Percentiles rank a stretch among this genome's conserved stretches.
phyloP scores from a whole-genome alignment of 1,284 basidiomycete species.

The Leccinum solheimii region DNA sequence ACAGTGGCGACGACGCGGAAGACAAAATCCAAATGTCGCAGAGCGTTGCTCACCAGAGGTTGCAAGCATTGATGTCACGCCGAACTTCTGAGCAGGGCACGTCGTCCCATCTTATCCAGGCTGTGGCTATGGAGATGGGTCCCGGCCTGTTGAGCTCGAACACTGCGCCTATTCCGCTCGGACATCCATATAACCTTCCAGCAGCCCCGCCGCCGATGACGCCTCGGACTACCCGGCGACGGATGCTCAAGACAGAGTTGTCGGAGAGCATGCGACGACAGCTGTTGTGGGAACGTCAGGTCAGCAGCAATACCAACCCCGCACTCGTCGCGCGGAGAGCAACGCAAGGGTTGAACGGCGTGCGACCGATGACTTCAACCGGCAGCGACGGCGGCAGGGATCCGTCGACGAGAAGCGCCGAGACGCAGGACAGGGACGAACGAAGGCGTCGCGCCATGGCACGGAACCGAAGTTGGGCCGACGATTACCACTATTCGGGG shows the following conservation, averaged over 20 bases:
- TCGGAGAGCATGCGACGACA: constrained; percentile 83
- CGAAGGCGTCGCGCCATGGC: constrained; percentile 47
- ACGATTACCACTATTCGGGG: constrained; percentile 65
- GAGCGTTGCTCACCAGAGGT: constrained; percentile 62
- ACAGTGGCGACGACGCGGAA: constrained; percentile 54
- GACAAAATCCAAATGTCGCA: constrained; percentile 55
- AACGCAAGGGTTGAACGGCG: constrained; percentile 35
- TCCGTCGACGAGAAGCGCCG: constrained; percentile 17
- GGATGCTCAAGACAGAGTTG: constrained; percentile 84
- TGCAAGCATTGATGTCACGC: constrained; percentile 53
- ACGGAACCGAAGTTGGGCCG: constrained; percentile 67
- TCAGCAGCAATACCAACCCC: constrained; percentile 53
- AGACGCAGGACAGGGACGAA: constrained; percentile 39
- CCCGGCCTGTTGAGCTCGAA: constrained; percentile 16
- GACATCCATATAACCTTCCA: constrained; percentile 75
- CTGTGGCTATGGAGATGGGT: constrained; percentile 14
- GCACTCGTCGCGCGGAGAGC: constrained; percentile 39
- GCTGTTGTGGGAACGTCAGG: constrained; percentile 82
- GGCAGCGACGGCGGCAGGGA: constrained; percentile 24
- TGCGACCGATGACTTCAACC: constrained; percentile 45
- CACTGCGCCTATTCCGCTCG: constrained; percentile 57
- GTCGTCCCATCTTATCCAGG: constrained; percentile 20
- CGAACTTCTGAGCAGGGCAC: constrained; percentile 32
- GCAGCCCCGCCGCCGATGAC: constrained; percentile 70
- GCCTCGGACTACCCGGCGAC: constrained; percentile 79